phyloP scores from a whole-genome alignment of 2,329 filamentous ascomycete genomes.

The Fusarium burgessii region DNA sequence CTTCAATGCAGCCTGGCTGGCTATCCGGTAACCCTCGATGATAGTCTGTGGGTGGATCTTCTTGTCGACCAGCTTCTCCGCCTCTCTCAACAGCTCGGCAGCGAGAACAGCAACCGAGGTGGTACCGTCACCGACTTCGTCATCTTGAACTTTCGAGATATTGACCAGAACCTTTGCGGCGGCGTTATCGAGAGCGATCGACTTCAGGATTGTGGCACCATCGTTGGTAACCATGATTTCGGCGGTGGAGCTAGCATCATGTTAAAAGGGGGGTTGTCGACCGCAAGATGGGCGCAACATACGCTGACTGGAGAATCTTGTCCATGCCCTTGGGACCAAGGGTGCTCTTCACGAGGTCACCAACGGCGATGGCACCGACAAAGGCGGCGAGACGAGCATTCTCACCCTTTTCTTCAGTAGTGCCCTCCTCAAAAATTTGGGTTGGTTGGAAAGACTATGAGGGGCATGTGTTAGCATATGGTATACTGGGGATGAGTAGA shows the following conservation, averaged over 20 bases:
- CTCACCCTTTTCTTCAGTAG: slow-evolving; percentile 97
- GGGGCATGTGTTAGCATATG: slow-evolving; percentile 47
- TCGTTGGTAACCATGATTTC: slow-evolving; percentile 99
- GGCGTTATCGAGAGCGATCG: slow-evolving; percentile 97
- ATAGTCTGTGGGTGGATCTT: slow-evolving; percentile 99
- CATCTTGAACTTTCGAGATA: slow-evolving; percentile 99
- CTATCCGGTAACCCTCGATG: slow-evolving; percentile 99
- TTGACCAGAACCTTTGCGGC: slow-evolving; percentile 98
- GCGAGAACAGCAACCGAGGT: slow-evolving; percentile 97
- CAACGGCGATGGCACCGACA: slow-evolving; percentile 96
- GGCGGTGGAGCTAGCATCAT: slow-evolving; percentile 78
- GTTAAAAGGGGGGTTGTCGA: slow-evolving; percentile 39
- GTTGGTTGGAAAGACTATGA: slow-evolving; percentile 81
- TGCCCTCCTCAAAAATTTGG: slow-evolving; percentile 97
- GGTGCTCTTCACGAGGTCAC: slow-evolving; percentile 97
- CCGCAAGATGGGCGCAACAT: slow-evolving; percentile 55
- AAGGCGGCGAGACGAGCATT: slow-evolving; percentile 99
- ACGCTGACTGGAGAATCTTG: slow-evolving; percentile 97
- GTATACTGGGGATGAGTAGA: not conserved
- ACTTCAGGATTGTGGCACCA: slow-evolving; percentile 97
- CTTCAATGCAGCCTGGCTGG: slow-evolving; percentile 85
- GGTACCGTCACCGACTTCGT: slow-evolving; percentile 97
- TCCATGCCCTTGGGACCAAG: slow-evolving; percentile 99
- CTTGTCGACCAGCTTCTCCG: slow-evolving; percentile 95
- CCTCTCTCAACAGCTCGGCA: slow-evolving; percentile 93